Conservation (phyloP, 2,329 filamentous ascomycete species). For the Colletotrichum horii region DNA sequence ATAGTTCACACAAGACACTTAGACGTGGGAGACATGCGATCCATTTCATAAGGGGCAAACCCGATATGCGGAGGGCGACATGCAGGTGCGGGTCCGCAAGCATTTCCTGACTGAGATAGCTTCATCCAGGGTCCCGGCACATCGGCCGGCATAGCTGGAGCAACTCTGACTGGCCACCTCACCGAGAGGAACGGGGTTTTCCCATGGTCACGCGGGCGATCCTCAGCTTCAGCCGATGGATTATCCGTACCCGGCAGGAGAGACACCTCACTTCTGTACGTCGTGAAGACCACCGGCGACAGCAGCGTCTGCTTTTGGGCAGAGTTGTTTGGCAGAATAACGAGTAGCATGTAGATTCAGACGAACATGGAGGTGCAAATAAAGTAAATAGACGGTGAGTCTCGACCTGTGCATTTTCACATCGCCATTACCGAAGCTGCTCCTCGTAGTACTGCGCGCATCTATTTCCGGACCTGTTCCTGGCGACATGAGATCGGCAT, state of each 20-base stretch:
- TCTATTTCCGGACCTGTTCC: neutral
- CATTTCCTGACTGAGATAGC: constrained; percentile 10
- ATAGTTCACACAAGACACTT: neutral
- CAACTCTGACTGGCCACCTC: neutral
- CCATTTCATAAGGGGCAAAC: too few relatives aligned
- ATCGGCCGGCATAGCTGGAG: neutral
- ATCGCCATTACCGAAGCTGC: neutral
- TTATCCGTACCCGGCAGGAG: neutral
- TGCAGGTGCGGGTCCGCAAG: constrained; percentile 2
- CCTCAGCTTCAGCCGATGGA: neutral
- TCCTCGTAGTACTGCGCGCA: neutral
- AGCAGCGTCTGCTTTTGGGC: neutral
- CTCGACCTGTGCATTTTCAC: neutral
- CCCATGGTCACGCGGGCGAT: neutral
- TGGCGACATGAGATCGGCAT: neutral
- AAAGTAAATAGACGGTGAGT: neutral
- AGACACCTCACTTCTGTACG: neutral
- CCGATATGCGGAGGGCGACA: neutral
- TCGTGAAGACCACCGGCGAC: neutral
- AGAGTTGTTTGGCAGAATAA: neutral
- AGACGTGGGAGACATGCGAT: neutral
- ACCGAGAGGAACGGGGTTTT: neutral
- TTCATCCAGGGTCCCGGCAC: neutral
- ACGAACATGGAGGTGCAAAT: neutral
- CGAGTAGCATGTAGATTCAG: neutral